Percentiles rank a stretch among this genome's conserved stretches.
Evolutionary conservation across 2,329 filamentous ascomycete species (phyloP).

Genomic region (Pyricularia grisea): DNA sequence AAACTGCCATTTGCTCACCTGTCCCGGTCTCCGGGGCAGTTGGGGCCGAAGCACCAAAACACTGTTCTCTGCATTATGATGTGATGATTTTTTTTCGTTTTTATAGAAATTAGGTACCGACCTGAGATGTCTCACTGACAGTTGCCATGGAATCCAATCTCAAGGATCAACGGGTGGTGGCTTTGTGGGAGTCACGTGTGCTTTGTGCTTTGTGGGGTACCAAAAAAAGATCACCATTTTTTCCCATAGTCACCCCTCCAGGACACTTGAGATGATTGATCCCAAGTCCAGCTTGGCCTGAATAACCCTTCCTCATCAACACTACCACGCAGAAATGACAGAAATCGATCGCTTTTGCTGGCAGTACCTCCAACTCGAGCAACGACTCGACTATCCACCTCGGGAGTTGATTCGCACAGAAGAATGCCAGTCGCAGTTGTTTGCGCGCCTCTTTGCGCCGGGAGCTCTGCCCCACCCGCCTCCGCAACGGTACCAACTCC

Average conservation of each 20-base stretch:
- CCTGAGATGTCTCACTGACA: neutral
- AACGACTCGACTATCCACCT: constrained; percentile 54
- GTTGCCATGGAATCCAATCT: neutral
- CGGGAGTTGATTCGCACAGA: constrained; percentile 46
- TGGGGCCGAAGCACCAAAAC: neutral
- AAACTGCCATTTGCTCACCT: constrained; percentile 1
- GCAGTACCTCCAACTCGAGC: constrained; percentile 73
- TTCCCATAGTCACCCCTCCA: neutral
- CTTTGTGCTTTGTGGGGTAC: neutral
- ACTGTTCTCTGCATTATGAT: neutral
- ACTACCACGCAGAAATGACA: neutral
- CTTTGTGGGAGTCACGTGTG: neutral
- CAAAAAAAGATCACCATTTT: neutral
- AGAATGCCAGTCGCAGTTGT: constrained; percentile 57
- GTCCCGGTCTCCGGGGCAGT: neutral
- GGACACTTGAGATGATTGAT: too few species aligned
- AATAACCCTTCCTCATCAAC: neutral
- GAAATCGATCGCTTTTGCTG: constrained; percentile 39
- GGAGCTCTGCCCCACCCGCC: constrained; percentile 46
- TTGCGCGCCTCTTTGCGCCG: constrained; percentile 55
- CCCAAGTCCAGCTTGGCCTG: too few species aligned
- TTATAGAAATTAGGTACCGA: too few species aligned
- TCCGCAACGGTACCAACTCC: constrained; percentile 59
- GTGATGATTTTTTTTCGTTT: too few species aligned
- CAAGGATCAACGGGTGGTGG: neutral